Evolutionary conservation across 768 basidiomycete genomes (phyloP).

Genomic region (Mrakia hoshinonis): DNA sequence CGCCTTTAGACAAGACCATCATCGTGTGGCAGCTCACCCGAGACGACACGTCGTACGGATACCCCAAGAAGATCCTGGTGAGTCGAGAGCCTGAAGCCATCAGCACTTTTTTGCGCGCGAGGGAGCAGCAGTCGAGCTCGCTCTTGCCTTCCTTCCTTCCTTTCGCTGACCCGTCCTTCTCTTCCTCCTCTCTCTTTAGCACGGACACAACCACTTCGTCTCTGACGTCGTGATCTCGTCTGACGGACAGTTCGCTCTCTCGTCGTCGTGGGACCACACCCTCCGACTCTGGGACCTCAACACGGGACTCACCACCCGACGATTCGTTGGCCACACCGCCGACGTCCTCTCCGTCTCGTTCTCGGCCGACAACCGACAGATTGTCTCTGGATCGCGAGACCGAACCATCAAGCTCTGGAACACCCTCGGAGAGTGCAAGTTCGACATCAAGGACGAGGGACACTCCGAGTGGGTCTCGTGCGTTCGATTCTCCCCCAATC

Average conservation of each 20-base stretch:
- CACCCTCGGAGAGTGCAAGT: constrained; percentile 99
- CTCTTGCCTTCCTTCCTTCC: background rate
- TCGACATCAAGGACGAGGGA: constrained; percentile 97
- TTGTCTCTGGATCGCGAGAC: constrained; percentile 97
- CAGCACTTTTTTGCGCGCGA: background rate
- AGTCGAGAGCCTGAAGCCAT: background rate
- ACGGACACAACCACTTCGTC: constrained; percentile 99
- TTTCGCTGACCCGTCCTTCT: background rate
- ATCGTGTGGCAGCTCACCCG: constrained; percentile 99
- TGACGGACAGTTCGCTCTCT: constrained; percentile 98
- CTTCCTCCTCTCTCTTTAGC: background rate
- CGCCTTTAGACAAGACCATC: constrained; percentile 86
- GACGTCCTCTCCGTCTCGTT: constrained; percentile 99
- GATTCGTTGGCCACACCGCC: constrained; percentile 94
- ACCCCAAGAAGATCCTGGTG: constrained; percentile 83
- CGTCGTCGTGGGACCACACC: constrained; percentile 99
- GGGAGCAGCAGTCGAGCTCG: too few species aligned
- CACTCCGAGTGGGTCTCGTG: constrained; percentile 98
- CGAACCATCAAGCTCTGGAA: constrained; percentile 99
- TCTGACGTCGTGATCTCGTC: constrained; percentile 98
- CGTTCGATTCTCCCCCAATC: constrained; percentile 97
- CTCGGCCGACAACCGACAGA: constrained; percentile 98
- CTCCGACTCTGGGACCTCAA: constrained; percentile 99
- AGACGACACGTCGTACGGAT: constrained; percentile 63
- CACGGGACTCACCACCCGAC: constrained; percentile 89